Evolutionary conservation across 495 filamentous ascomycete genomes (phyloP).

Genomic region (Penicillium steckii): DNA sequence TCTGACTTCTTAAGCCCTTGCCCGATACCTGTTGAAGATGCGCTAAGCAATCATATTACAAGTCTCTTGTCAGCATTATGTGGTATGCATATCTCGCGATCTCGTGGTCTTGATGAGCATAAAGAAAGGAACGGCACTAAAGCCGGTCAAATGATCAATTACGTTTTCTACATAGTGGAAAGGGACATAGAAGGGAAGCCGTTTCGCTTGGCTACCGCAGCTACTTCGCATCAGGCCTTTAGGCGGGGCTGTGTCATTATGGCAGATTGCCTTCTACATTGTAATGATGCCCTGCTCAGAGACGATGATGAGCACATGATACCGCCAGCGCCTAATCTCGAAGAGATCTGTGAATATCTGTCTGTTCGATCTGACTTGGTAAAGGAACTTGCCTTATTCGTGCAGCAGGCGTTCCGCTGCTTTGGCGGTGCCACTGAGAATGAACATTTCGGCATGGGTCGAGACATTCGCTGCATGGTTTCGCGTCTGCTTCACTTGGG

Average conservation of each 20-base stretch:
- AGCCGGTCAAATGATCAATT: slow-evolving; percentile 27
- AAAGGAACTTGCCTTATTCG: slow-evolving; percentile 38
- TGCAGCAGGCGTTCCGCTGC: slow-evolving; percentile 37
- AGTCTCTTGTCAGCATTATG: slow-evolving; percentile 44
- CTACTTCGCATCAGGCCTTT: slow-evolving; percentile 26
- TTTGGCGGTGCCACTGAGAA: slow-evolving; percentile 26
- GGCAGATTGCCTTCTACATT: slow-evolving; percentile 34
- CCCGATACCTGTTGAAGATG: slow-evolving; percentile 43
- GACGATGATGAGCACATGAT: background rate
- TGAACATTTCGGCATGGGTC: slow-evolving; percentile 21
- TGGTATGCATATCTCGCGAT: slow-evolving; percentile 43
- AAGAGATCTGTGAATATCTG: slow-evolving; percentile 18
- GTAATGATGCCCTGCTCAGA: slow-evolving; percentile 23
- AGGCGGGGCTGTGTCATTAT: slow-evolving; percentile 40
- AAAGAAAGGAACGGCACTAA: slow-evolving; percentile 18
- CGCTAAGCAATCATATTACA: slow-evolving; percentile 41
- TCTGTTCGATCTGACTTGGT: slow-evolving; percentile 31
- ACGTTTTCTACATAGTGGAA: slow-evolving; percentile 27
- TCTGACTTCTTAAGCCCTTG: slow-evolving; percentile 19
- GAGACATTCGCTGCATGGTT: slow-evolving; percentile 31
- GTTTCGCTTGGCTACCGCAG: slow-evolving; percentile 2
- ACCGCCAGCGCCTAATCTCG: slow-evolving; percentile 10
- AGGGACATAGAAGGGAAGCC: slow-evolving; percentile 20
- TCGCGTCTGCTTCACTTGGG: slow-evolving; percentile 26
- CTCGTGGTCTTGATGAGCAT: slow-evolving; percentile 17